Base-by-base conservation (phyloP, 1,139 yeast genomes). In the Lodderomyces oxycetoniae region DNA sequence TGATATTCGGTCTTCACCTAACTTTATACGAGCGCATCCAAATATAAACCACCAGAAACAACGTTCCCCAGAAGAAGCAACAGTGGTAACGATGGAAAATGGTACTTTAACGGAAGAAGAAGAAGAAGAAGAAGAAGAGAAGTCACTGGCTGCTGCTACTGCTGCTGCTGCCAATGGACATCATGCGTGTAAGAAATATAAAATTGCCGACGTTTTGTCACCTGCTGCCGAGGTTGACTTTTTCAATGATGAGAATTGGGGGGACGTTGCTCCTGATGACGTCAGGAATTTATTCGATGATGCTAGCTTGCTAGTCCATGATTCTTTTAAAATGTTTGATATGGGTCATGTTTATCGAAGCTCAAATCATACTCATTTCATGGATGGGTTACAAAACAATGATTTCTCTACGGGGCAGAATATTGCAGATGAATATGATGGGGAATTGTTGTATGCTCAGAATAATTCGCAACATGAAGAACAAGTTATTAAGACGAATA, bases 301-400 rank as follows among this genome's bases (percentile, higher is more conserved):
- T 33, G 80, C 80, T 3, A 59, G 68, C 20, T 47, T 63, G 25
- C 53, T 76, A 40, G 77, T 76, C 12, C 63, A 65, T 32, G 79
- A 74, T 40, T 43, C 56, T 3, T 41, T 55, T 13, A 59, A 38
- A 14, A 16, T 31, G 26, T 37, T 29, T 20, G 23, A 20, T 20
- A 20, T 20, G 23, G 23, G 23, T n/a, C 22, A 19, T 7, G 22
- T 19, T 7, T 19, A 19, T 19, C 10, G 9, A 10, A 10, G 10
- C 7, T 7, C 7, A 7, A 10, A 19, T 19, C 7, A 19, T 10
- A n/a, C n/a, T n/a, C n/a, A n/a, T n/a, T n/a, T n/a, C n/a, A n/a
- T n/a, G n/a, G n/a, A n/a, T n/a, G n/a, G n/a, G n/a, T n/a, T n/a
- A n/a, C 22, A 19, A 19, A 19, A 19, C 22, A 19, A 19, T 19